Evolutionary conservation across 2,329 filamentous ascomycete species (phyloP).

Genomic region (Davidsoniella neocaledoniae): DNA sequence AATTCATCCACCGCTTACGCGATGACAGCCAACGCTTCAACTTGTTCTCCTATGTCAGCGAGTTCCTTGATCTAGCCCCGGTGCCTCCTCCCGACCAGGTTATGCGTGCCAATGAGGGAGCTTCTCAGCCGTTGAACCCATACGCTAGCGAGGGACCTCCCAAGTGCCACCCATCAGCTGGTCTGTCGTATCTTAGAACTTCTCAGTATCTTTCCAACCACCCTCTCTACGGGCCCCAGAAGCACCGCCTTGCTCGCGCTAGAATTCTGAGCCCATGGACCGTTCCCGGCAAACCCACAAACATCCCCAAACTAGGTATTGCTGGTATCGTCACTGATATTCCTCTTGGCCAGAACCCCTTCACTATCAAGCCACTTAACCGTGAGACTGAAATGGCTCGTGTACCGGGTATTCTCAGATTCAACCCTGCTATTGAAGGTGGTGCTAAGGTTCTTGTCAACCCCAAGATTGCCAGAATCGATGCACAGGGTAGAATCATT

Average conservation of each 20-base stretch:
- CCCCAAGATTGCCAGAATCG: conserved; percentile 26
- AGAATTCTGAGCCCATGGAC: conserved; percentile 32
- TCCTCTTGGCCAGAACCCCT: conserved; percentile 26
- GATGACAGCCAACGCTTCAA: conserved; percentile 25
- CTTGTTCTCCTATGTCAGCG: conserved; percentile 37
- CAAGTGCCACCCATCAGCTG: conserved; percentile 43
- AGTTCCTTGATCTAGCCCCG: conserved; percentile 46
- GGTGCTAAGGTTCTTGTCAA: conserved; percentile 39
- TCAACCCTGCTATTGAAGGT: conserved; percentile 32
- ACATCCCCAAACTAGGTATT: conserved; percentile 31
- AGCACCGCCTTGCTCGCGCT: conserved; percentile 30
- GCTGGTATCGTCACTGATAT: conserved; percentile 35
- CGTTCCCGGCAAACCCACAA: conserved; percentile 18
- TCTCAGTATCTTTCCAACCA: conserved; percentile 40
- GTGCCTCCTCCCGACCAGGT: conserved; percentile 22
- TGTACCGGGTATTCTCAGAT: conserved; percentile 11
- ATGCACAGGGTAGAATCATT: conserved; percentile 33
- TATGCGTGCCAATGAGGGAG: conserved; percentile 12
- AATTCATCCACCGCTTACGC: conserved; percentile 37
- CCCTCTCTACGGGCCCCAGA: conserved; percentile 43
- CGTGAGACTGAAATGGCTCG: conserved; percentile 13
- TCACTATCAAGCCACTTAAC: conserved; percentile 19
- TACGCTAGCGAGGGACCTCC: conserved; percentile 40
- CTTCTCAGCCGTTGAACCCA: conserved; percentile 19
- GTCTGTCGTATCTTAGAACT: conserved; percentile 44